phyloP scores from a whole-genome alignment of 805 yeast genomes.

The Lachancea meyersii region DNA sequence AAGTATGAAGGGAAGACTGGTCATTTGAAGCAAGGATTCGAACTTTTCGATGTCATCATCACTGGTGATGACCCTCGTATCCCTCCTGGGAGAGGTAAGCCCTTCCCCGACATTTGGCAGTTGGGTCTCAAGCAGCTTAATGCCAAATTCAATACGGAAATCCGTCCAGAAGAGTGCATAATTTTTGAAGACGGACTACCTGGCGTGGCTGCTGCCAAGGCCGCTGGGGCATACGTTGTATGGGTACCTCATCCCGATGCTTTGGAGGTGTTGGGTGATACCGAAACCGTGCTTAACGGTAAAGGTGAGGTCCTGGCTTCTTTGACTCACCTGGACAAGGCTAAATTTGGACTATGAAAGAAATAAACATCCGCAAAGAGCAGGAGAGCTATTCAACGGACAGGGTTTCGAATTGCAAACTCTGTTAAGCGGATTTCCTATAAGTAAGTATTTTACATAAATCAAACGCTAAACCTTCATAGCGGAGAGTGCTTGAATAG shows the following conservation, averaged over 20 bases:
- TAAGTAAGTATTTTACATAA: not conserved
- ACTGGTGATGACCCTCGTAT: constrained; percentile 87
- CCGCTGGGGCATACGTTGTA: constrained; percentile 78
- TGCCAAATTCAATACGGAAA: constrained; percentile 40
- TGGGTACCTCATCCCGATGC: constrained; percentile 93
- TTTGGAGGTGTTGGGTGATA: constrained; percentile 46
- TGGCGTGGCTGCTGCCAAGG: constrained; percentile 78
- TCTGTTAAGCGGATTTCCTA: not conserved
- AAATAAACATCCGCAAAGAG: not conserved
- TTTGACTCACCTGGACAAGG: constrained; percentile 47
- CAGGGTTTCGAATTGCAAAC: no score
- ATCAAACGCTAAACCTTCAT: constrained; percentile 3
- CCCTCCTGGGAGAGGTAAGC: constrained; percentile 85
- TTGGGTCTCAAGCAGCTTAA: constrained; percentile 71
- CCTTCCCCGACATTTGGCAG: constrained; percentile 88
- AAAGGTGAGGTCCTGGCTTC: constrained; percentile 52
- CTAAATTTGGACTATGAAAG: constrained; percentile 39
- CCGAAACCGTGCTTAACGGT: constrained; percentile 44
- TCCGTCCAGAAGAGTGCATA: constrained; percentile 70
- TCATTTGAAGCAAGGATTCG: constrained; percentile 59
- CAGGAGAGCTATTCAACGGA: no score
- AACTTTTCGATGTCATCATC: constrained; percentile 62
- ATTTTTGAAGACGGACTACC: constrained; percentile 95
- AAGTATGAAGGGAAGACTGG: constrained; percentile 69
- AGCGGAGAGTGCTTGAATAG: constrained; percentile 49